Conservation (phyloP, 2,329 filamentous ascomycete genomes). For the Paraphaeosphaeria minitans region DNA sequence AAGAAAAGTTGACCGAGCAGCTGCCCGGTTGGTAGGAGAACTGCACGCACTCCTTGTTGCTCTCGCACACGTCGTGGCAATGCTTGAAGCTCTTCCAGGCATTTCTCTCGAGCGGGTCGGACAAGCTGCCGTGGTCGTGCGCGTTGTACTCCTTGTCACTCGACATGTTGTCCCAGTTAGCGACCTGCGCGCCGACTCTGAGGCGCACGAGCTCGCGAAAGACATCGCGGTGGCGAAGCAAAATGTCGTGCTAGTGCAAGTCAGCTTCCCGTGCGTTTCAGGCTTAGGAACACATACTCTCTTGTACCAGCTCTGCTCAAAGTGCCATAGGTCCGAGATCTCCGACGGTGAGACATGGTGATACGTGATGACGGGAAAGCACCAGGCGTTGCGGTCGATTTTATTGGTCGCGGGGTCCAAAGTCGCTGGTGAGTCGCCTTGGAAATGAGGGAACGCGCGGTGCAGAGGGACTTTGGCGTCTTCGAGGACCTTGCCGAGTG, state of each 20-base stretch:
- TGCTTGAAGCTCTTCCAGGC: constrained; percentile 45
- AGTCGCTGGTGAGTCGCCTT: constrained; percentile 51
- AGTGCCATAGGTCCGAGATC: constrained; percentile 47
- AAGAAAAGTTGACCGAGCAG: constrained; percentile 37
- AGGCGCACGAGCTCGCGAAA: constrained; percentile 42
- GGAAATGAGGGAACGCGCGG: constrained; percentile 52
- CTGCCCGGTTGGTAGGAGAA: constrained; percentile 42
- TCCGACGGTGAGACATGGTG: constrained; percentile 46
- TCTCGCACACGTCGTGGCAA: constrained; percentile 42
- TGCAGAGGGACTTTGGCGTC: constrained; percentile 44
- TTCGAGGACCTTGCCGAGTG: constrained; percentile 45
- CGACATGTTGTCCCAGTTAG: constrained; percentile 46
- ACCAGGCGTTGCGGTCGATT: constrained; percentile 50
- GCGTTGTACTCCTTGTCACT: constrained; percentile 43
- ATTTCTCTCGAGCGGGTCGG: constrained; percentile 34
- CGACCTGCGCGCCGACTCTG: constrained; percentile 29
- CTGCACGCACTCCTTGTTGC: constrained; percentile 39
- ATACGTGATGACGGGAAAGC: constrained; percentile 49
- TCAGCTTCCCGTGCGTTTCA: constrained; percentile 17
- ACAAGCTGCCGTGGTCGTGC: constrained; percentile 31
- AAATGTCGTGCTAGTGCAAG: constrained; percentile 32
- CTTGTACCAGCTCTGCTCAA: constrained; percentile 48
- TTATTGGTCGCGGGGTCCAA: constrained; percentile 46
- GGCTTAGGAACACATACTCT: constrained; percentile 21
- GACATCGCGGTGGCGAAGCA: constrained; percentile 46